Conservation (phyloP, 768 basidiomycete species). For the Kwoniella sp. region DNA sequence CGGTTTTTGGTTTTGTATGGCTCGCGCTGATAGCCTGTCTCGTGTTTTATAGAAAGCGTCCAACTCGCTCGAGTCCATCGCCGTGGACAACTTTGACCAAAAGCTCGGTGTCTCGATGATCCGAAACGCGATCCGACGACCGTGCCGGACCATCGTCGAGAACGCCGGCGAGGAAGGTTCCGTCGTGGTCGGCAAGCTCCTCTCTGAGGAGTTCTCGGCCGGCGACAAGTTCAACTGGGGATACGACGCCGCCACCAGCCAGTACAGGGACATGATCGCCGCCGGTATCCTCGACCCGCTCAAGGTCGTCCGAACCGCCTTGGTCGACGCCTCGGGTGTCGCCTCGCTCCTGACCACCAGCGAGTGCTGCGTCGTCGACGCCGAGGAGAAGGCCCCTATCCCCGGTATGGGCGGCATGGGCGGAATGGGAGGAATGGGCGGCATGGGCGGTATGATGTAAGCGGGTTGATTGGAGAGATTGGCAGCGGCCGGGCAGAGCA, state of each 20-base stretch:
- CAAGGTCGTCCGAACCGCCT: constrained; percentile 89
- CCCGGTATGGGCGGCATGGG: constrained; percentile 55
- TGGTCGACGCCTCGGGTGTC: constrained; percentile 89
- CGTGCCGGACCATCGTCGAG: constrained; percentile 78
- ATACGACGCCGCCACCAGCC: constrained; percentile 85
- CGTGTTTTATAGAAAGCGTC: constrained; percentile 51
- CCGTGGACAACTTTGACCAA: constrained; percentile 91
- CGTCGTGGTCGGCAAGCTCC: constrained; percentile 84
- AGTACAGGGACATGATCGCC: constrained; percentile 92
- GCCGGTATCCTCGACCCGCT: constrained; percentile 91
- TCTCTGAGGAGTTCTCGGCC: constrained; percentile 51
- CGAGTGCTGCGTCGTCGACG: constrained; percentile 88
- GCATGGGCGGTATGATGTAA: constrained; percentile 25
- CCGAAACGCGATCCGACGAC: constrained; percentile 74
- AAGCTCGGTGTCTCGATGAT: constrained; percentile 92
- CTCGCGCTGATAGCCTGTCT: background rate
- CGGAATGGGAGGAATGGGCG: constrained; percentile 58
- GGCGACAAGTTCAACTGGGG: constrained; percentile 72
- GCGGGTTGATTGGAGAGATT: no score
- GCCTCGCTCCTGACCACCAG: constrained; percentile 87
- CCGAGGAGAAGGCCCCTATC: constrained; percentile 67
- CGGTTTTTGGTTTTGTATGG: background rate
- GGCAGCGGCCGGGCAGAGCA: no score
- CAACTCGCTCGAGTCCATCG: constrained; percentile 58
- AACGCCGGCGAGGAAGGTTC: constrained; percentile 93